Evolutionary conservation across 1,139 yeast species (phyloP).

Genomic region (Candida sp.): DNA sequence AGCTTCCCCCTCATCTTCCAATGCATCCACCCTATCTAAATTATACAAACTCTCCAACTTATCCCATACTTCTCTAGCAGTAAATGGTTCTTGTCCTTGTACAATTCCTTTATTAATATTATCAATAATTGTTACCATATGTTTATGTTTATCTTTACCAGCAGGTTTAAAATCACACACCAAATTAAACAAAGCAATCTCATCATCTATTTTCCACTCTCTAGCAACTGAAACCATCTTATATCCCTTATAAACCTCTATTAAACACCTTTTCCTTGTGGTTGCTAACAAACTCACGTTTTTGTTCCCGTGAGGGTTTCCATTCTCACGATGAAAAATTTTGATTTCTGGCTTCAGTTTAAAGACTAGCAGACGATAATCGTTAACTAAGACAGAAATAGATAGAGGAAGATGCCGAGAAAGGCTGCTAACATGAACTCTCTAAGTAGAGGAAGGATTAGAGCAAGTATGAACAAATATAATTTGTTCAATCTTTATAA

Average conservation of each 20-base stretch:
- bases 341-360: background rate
- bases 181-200: conserved; percentile 60
- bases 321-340: conserved; percentile 1
- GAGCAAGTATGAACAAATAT: conserved; percentile 91
- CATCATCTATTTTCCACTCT: conserved; percentile 62
- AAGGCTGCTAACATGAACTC: conserved; percentile 57
- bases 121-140: conserved; percentile 54
- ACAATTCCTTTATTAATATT: conserved; percentile 38
- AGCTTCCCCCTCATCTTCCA: conserved; percentile 16
- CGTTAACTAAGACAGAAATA: background rate
- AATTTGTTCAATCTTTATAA: conserved; percentile 85
- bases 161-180: conserved; percentile 70
- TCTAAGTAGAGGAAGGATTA: conserved; percentile 68
- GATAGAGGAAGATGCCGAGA: conserved; percentile 51
- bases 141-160: conserved; percentile 55
- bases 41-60: conserved; percentile 54
- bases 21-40: conserved; percentile 51
- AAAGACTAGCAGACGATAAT: background rate
- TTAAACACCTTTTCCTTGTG: background rate
- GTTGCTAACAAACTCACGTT: background rate
- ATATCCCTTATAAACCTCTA: background rate
- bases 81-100: conserved; percentile 23
- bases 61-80: conserved; percentile 54
- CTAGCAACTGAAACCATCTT: conserved; percentile 2
- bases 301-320: background rate